A percentile compares a stretch with the other conserved stretches of the same genome.
These are phyloP conservation scores for Hemileccinum hortonii DNA, from an alignment of 1,284 basidiomycete species.

Conservation along the genomic window DNA sequence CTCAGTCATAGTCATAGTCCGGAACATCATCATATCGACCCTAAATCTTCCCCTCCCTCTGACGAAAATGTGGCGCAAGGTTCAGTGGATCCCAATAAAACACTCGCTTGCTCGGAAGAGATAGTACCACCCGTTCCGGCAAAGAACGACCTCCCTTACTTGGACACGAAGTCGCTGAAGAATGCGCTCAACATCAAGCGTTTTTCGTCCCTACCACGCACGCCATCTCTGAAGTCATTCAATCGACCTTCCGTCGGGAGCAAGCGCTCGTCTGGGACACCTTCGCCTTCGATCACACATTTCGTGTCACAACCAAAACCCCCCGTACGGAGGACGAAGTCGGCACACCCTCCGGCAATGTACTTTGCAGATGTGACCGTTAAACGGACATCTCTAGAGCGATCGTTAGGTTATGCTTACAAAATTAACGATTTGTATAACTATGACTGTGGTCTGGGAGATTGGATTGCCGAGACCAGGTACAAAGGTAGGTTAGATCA, in stretches of 20 bases:
- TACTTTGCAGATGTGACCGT: conserved; percentile 65
- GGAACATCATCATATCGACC: conserved; percentile 13
- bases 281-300: conserved; percentile 38
- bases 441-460: conserved; percentile 75
- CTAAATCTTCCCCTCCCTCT: conserved; percentile 19
- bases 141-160: conserved; percentile 24
- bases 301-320: conserved; percentile 16
- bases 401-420: conserved; percentile 73
- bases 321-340: conserved; percentile 41
- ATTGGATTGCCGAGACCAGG: conserved; percentile 68
- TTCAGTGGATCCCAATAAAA: conserved; percentile 22
- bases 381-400: conserved; percentile 65
- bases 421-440: conserved; percentile 82
- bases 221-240: conserved; percentile 46
- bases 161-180: conserved; percentile 28
- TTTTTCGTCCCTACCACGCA: conserved; percentile 58
- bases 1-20: conserved; percentile 9
- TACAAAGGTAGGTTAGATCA: conserved; percentile 47
- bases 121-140: conserved; percentile 34
- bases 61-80: conserved; percentile 20
- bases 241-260: conserved; percentile 24
- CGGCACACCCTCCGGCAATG: conserved; percentile 71
- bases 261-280: conserved; percentile 40
- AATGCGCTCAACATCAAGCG: conserved; percentile 48
- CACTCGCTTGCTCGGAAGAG: conserved; percentile 18